Evolutionary conservation across 441 rosid genomes (phyloP).

Genomic region (Adansonia gregorii): DNA sequence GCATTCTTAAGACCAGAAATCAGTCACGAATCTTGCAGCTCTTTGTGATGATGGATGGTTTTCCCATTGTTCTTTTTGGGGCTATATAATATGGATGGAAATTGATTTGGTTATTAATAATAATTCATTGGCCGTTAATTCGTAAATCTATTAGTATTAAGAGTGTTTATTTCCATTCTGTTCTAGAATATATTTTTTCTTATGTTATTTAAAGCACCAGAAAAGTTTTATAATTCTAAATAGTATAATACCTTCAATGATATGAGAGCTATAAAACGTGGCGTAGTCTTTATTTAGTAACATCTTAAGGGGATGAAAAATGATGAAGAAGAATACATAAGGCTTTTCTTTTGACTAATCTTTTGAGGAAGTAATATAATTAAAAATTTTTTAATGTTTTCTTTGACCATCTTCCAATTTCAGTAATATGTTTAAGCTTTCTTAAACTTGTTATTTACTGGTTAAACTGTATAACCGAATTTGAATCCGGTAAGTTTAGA

Average conservation of each 20-base stretch:
- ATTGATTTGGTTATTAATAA: slow-evolving; percentile 6
- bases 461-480: neutral
- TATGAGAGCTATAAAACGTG: too few species aligned
- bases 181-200: neutral
- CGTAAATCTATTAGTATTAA: neutral
- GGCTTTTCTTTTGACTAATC: neutral
- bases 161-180: neutral
- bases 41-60: neutral
- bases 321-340: neutral
- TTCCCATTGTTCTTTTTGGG: neutral
- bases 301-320: too few species aligned
- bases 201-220: neutral
- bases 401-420: neutral
- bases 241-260: neutral
- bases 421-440: neutral
- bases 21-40: neutral
- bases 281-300: too few species aligned
- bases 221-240: neutral
- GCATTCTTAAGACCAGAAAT: neutral
- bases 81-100: neutral
- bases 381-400: too few species aligned
- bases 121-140: neutral
- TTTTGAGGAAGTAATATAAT: neutral
- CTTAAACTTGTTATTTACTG: slow-evolving; percentile 6
- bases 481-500: neutral